These are phyloP conservation scores for Hemisphaericaspora subhashii DNA, from an alignment of 1,139 yeast genomes.

Conservation along the genomic window DNA sequence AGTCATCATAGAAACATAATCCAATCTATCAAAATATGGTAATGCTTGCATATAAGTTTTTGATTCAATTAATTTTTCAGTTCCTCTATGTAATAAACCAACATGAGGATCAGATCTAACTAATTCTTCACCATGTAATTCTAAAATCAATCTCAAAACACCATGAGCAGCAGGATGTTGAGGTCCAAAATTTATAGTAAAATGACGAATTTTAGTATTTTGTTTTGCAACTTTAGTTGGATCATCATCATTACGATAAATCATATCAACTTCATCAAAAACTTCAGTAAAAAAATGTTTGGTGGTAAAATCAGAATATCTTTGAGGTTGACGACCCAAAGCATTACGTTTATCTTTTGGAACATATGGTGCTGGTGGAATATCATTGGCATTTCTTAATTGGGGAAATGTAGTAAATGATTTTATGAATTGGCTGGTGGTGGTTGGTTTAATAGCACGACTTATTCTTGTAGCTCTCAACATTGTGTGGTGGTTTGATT, in stretches of 20 bases:
- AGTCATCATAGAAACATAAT: constrained; percentile 91
- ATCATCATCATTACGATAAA: constrained; percentile 47
- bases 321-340: constrained; percentile 33
- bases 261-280: constrained; percentile 49
- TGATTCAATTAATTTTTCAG: constrained; percentile 82
- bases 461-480: constrained; percentile 13
- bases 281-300: constrained; percentile 48
- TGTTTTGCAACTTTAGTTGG: constrained; percentile 46
- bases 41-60: constrained; percentile 85
- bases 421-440: constrained; percentile 6
- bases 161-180: constrained; percentile 98
- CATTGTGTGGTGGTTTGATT: constrained; percentile 5
- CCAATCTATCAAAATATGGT: constrained; percentile 87
- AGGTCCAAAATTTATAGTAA: constrained; percentile 88
- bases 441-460: constrained; percentile 1
- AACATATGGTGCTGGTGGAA: constrained; percentile 13
- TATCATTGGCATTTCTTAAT: constrained; percentile 10
- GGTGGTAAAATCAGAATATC: constrained; percentile 33
- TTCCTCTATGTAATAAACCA: constrained; percentile 84
- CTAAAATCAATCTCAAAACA: constrained; percentile 81
- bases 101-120: constrained; percentile 87
- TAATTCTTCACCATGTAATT: constrained; percentile 86
- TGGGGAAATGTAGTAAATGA: constrained; percentile 5
- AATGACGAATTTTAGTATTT: constrained; percentile 72
- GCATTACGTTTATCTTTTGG: constrained; percentile 35